These are phyloP conservation scores for Cornus controversa DNA, from an alignment of 148 eudicot genomes.

Conservation along the genomic window DNA sequence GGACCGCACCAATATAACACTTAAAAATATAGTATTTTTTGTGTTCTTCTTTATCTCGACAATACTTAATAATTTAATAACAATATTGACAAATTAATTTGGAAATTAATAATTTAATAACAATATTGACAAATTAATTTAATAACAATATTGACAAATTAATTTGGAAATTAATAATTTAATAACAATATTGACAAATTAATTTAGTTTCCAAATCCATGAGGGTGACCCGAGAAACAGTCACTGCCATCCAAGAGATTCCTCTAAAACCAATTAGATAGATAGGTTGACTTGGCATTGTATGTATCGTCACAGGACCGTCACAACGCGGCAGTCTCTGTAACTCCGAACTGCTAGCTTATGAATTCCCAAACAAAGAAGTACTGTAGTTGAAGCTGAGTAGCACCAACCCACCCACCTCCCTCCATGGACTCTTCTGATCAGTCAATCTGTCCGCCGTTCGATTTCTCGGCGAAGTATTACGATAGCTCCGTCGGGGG, in stretches of 20 bases:
- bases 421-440: slow-evolving; percentile 26
- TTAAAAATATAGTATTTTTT: too few species aligned
- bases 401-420: background rate
- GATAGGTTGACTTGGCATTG: slow-evolving; percentile 3
- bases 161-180: too few species aligned
- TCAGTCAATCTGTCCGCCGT: slow-evolving; percentile 42
- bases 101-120: too few species aligned
- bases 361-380: too few species aligned
- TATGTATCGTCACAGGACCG: background rate
- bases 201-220: background rate
- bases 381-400: background rate
- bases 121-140: too few species aligned
- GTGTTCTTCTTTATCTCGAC: too few species aligned
- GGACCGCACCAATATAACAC: too few species aligned
- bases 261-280: background rate
- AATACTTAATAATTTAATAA: too few species aligned
- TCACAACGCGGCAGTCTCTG: background rate
- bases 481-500: slow-evolving; percentile 30
- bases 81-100: too few species aligned
- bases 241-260: slow-evolving; percentile 2
- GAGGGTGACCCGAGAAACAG: background rate
- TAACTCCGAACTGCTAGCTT: background rate
- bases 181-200: too few species aligned
- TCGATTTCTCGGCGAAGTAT: slow-evolving; percentile 44
- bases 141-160: too few species aligned